Evolutionary conservation across 768 basidiomycete genomes (phyloP), one percentile per base, ranked within the genome.

Genomic region (Lyophyllum semitale): DNA sequence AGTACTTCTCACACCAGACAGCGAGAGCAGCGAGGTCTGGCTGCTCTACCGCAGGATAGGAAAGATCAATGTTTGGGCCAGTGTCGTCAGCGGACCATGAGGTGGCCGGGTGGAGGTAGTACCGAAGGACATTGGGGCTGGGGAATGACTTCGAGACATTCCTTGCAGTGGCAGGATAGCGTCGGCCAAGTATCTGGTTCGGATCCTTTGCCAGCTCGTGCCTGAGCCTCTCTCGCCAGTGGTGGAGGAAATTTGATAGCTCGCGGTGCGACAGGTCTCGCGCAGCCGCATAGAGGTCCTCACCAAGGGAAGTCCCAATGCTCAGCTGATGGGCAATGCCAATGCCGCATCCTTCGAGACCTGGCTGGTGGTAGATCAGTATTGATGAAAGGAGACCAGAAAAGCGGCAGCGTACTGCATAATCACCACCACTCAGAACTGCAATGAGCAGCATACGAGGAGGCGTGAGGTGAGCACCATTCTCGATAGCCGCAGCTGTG

Each of bases 21-120:
- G 85, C 84, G n/a, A 87, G 74, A 47, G 74, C 74, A 40, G 71
- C 73, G 1, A 85, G 68, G 35, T 59, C 50, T 23, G 55, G 55
- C 26, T 47, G 45, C 20, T 41, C 23, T 6, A 13, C 22, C 38
- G 7, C n/a, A n/a, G 27, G 41, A n/a, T 8, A 26, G 38, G 42
- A 41, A 26, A 48, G 18, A 56, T 80, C 76, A 2, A n/a, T n/a
- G n/a, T n/a, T n/a, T n/a, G 80, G 76, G 55, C 41, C 55, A 8
- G 48, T 12, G 40, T 60, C 57, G 32, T 68, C 63, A 26, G 66
- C 68, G 15, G 70, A 73, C 53, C 77, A 78, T 11, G 77, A 76
- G 12, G 77, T 84, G 44, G 81, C 63, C 0, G 87, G 87, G n/a
- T 75, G 71, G 18, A 79, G 72, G 62, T 89, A 89, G 4, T 77